Conservation (phyloP, 441 rosid genomes). For the Euphorbia schlechtendalii region DNA sequence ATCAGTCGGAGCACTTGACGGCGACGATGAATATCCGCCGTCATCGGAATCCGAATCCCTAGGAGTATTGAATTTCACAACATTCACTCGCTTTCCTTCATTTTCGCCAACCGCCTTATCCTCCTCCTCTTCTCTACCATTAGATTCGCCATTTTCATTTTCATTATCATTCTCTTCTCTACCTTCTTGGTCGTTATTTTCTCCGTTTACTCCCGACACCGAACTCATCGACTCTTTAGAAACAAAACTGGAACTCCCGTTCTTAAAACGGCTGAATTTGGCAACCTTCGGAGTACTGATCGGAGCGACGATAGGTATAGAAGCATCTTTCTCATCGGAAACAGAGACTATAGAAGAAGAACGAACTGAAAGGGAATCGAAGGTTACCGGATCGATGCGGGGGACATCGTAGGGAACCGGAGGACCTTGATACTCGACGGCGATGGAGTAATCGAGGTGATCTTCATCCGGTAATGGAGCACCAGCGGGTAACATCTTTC, state of each 20-base stretch:
- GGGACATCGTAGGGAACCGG: slow-evolving; percentile 40
- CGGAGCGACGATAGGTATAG: slow-evolving; percentile 30
- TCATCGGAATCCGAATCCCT: slow-evolving; percentile 23
- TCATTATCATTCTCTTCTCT: background rate
- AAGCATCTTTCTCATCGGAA: slow-evolving; percentile 17
- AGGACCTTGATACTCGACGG: slow-evolving; percentile 39
- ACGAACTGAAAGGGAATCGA: slow-evolving; percentile 18
- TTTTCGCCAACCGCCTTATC: background rate
- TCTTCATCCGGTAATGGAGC: slow-evolving; percentile 53
- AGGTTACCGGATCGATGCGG: slow-evolving; percentile 33
- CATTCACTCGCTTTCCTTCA: slow-evolving; percentile 22
- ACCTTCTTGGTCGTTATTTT: too few relatives aligned
- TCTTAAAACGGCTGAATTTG: slow-evolving; percentile 22
- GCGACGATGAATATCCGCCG: slow-evolving; percentile 18
- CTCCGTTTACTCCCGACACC: background rate
- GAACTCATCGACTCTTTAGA: slow-evolving; percentile 1
- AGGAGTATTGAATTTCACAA: slow-evolving; percentile 30
- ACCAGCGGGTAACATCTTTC: slow-evolving; percentile 47
- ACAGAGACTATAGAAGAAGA: slow-evolving; percentile 10
- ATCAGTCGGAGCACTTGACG: slow-evolving; percentile 11
- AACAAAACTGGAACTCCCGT: slow-evolving; percentile 3
- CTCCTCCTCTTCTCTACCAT: background rate
- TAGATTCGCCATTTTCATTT: background rate
- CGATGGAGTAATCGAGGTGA: slow-evolving; percentile 54
- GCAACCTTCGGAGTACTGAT: slow-evolving; percentile 17